phyloP scores from a whole-genome alignment of 139 green algal genomes.

The Micromonas commoda region DNA sequence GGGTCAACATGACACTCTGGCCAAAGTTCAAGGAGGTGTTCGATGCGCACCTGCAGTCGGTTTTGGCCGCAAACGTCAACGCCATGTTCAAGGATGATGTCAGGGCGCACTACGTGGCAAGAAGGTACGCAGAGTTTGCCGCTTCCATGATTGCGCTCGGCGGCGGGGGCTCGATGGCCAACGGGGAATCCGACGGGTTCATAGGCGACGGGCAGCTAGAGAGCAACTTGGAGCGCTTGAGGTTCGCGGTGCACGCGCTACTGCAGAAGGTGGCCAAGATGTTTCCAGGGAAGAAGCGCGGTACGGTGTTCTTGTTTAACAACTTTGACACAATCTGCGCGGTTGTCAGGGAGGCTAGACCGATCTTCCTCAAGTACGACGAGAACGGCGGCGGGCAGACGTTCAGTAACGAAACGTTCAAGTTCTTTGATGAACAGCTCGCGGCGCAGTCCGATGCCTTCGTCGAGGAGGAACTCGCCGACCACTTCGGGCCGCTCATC shows the following conservation, averaged over 20 bases:
- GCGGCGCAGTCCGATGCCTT: background rate
- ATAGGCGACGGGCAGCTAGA: conserved; percentile 47
- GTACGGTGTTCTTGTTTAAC: conserved; percentile 3
- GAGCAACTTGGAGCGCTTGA: conserved; percentile 53
- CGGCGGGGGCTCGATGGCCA: conserved; percentile 46
- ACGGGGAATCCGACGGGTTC: too few species aligned
- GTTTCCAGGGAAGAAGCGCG: conserved; percentile 3
- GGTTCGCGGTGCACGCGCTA: conserved; percentile 47
- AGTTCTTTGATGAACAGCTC: conserved; percentile 22
- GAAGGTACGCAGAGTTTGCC: conserved; percentile 54
- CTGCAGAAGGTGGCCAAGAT: conserved; percentile 41
- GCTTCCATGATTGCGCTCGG: conserved; percentile 60
- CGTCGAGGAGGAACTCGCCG: conserved; percentile 60
- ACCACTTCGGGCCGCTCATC: conserved; percentile 59
- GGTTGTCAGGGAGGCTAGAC: too few species aligned
- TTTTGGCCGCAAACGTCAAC: background rate
- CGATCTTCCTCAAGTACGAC: background rate
- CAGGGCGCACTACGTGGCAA: conserved; percentile 13
- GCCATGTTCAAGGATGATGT: conserved; percentile 51
- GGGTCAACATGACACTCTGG: conserved; percentile 28
- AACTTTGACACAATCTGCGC: conserved; percentile 1
- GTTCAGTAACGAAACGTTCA: too few species aligned
- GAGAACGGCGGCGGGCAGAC: background rate
- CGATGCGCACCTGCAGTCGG: conserved; percentile 5
- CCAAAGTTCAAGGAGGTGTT: conserved; percentile 17